Conservation (phyloP, 1,284 basidiomycete genomes). For the Cryptococcus hybrid region DNA sequence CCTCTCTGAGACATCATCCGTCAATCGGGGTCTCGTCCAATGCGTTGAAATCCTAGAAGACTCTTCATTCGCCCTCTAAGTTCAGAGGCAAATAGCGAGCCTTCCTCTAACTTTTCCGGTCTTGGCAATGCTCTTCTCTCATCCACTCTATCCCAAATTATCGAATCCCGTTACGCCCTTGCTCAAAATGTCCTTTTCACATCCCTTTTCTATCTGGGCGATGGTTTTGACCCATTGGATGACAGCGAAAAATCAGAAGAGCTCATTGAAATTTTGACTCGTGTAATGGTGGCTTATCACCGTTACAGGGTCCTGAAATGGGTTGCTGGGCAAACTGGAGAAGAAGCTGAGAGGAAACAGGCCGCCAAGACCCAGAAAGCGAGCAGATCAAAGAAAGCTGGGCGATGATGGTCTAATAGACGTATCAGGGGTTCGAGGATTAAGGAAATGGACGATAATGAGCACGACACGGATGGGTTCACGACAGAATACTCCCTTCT, state of each 20-base stretch:
- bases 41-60: constrained; percentile 29
- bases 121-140: constrained; percentile 39
- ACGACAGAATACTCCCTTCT: constrained; percentile 64
- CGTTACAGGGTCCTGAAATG: constrained; percentile 43
- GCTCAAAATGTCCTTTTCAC: constrained; percentile 43
- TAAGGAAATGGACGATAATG: constrained; percentile 7
- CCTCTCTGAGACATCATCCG: constrained; percentile 20
- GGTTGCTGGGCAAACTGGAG: constrained; percentile 35
- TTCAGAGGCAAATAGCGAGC: not conserved
- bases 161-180: constrained; percentile 41
- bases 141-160: constrained; percentile 25
- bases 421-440: constrained; percentile 43
- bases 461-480: constrained; percentile 27
- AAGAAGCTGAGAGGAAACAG: constrained; percentile 17
- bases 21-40: constrained; percentile 18
- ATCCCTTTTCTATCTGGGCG: constrained; percentile 31
- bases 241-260: constrained; percentile 33
- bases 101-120: constrained; percentile 23
- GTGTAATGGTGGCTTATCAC: constrained; percentile 41
- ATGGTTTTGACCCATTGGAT: constrained; percentile 11
- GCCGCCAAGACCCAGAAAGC: constrained; percentile 6
- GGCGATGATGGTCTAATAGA: constrained; percentile 38
- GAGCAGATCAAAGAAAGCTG: constrained; percentile 18
- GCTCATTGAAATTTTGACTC: constrained; percentile 33
- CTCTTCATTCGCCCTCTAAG: not conserved